These are phyloP conservation scores for Neurospora sp. DNA, from an alignment of 495 filamentous ascomycete species.

Conservation along the genomic window DNA sequence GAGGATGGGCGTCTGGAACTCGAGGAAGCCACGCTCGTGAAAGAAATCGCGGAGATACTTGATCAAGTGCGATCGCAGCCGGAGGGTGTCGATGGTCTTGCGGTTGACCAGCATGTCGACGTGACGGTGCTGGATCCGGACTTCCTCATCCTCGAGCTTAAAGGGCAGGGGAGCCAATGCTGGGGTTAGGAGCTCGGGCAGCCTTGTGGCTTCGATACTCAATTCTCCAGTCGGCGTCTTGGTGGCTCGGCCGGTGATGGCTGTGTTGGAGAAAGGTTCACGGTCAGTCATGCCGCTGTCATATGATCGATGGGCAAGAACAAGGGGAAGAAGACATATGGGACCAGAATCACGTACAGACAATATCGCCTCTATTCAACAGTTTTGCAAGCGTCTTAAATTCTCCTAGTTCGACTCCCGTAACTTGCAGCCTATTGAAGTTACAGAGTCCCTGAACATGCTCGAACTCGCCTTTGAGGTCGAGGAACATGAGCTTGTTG, in stretches of 20 bases:
- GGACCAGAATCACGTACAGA: conserved; percentile 34
- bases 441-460: conserved; percentile 67
- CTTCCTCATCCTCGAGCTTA: conserved; percentile 53
- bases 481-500: conserved; percentile 74
- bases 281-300: neutral
- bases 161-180: conserved; percentile 65
- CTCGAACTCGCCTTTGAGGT: conserved; percentile 59
- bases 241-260: conserved; percentile 60
- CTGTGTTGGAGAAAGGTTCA: conserved; percentile 8
- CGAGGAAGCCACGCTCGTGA: conserved; percentile 57
- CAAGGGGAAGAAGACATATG: conserved; percentile 33
- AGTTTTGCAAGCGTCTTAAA: conserved; percentile 52
- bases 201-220: conserved; percentile 53
- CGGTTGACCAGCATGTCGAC: conserved; percentile 71
- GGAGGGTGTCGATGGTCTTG: conserved; percentile 53
- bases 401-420: conserved; percentile 13
- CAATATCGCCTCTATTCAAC: conserved; percentile 64
- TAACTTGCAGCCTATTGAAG: conserved; percentile 41
- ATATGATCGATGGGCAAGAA: neutral
- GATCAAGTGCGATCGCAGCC: conserved; percentile 63
- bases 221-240: conserved; percentile 68
- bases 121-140: conserved; percentile 57
- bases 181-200: conserved; percentile 66
- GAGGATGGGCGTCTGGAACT: conserved; percentile 86
- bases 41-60: conserved; percentile 67